Evolutionary conservation across 495 filamentous ascomycete genomes (phyloP).

Genomic region (Pyrenopolyporus hunteri): DNA sequence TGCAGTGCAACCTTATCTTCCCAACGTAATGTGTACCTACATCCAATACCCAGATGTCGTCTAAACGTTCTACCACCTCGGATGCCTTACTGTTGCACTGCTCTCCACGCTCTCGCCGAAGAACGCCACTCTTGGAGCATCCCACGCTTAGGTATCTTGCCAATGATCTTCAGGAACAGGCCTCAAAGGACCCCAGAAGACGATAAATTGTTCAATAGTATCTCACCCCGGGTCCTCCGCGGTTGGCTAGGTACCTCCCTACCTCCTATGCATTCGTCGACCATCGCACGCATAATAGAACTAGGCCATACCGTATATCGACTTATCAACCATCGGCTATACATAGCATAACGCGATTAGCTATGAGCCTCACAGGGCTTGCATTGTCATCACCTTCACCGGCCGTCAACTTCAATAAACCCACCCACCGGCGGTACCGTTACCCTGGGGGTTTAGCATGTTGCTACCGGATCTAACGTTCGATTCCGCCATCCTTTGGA

Average conservation of each 20-base stretch:
- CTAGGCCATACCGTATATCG: not conserved
- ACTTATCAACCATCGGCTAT: not conserved
- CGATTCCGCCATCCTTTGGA: not conserved
- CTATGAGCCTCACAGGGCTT: slow-evolving; percentile 14
- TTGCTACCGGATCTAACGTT: slow-evolving; percentile 17
- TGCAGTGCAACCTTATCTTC: too few relatives aligned
- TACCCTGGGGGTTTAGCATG: not conserved
- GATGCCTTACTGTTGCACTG: too few relatives aligned
- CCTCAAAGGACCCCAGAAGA: slow-evolving; percentile 9
- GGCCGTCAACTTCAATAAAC: not conserved
- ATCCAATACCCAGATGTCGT: too few relatives aligned
- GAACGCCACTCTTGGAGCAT: slow-evolving; percentile 23
- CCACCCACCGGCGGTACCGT: not conserved
- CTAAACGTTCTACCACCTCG: too few relatives aligned
- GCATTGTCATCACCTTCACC: slow-evolving; percentile 19
- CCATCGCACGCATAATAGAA: not conserved
- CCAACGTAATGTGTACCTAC: too few relatives aligned
- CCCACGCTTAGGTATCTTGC: slow-evolving; percentile 16
- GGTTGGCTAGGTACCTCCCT: too few relatives aligned
- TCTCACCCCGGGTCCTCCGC: slow-evolving; percentile 11
- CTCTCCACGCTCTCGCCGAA: slow-evolving; percentile 6
- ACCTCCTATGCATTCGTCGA: slow-evolving; percentile 4
- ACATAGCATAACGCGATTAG: too few relatives aligned
- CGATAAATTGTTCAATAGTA: slow-evolving; percentile 27
- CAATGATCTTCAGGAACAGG: slow-evolving; percentile 30